A percentile compares a stretch with the other conserved stretches of the same genome.
Conservation (phyloP, 768 basidiomycete genomes). For the Tylopilus plumbeoviolaceoides region DNA sequence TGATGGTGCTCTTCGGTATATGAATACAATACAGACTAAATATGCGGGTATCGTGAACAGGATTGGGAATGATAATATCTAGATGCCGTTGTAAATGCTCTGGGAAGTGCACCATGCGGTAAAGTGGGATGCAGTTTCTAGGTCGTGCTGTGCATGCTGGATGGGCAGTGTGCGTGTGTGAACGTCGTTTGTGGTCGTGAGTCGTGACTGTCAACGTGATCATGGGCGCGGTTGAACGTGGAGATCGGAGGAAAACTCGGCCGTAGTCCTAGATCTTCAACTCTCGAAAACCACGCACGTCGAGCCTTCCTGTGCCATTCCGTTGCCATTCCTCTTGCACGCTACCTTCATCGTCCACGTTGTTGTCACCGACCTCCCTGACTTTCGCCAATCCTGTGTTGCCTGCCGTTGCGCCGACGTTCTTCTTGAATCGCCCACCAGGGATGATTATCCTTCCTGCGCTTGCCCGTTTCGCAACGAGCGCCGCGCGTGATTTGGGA, state of each 20-base stretch:
- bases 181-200: conserved; percentile 1
- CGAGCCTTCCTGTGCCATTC: conserved; percentile 69
- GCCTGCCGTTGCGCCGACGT: conserved; percentile 8
- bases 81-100: conserved; percentile 27
- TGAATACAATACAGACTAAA: conserved; percentile 25
- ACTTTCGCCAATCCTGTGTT: conserved; percentile 16
- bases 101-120: conserved; percentile 1
- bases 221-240: background rate
- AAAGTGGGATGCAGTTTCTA: conserved; percentile 4
- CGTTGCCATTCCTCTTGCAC: conserved; percentile 50
- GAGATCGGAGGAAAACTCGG: background rate
- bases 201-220: conserved; percentile 11
- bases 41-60: conserved; percentile 26
- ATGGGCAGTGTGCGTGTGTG: conserved; percentile 6
- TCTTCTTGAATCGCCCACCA: conserved; percentile 48
- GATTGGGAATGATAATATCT: conserved; percentile 21
- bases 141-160: conserved; percentile 5
- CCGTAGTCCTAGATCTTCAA: conserved; percentile 52
- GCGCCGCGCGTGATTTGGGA: conserved; percentile 47
- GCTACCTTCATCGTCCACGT: conserved; percentile 32
- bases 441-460: conserved; percentile 63
- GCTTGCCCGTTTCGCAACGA: conserved; percentile 27
- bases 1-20: no score
- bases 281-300: conserved; percentile 76
- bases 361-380: conserved; percentile 20